Base-by-base conservation (phyloP, 768 basidiomycete species). In the Russula dissimulans region DNA sequence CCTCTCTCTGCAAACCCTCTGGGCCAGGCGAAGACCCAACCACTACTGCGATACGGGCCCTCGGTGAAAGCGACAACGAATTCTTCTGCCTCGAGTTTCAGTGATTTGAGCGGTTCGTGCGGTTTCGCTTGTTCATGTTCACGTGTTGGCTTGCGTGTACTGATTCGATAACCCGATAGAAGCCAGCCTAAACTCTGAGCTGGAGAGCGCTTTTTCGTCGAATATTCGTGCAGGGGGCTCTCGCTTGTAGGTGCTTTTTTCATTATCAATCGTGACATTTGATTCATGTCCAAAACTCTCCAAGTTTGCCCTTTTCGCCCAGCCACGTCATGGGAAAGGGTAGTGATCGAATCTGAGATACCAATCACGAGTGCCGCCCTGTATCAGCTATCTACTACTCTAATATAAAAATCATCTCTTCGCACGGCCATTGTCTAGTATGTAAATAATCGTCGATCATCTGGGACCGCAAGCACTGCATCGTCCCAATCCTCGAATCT, bases 61-160 rank as follows among this genome's bases (percentile, higher is more conserved):
- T 67, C 76, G 56, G 74, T 74, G 53, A 77, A 71, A 58, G 74
- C 45, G 32, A 65, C 47, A 26, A 68, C 71, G 41, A 82, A 83
- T 3, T 91, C 89, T 26, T 82, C 85, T 45, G 81, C 89, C 0
- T 91, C 89, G 7, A 84, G 91, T 70, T 91, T 92, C 67, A 92
- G 90, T 67, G 91, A 93, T 68, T 68, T 92, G 46, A 93, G 91
- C 67, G 90, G 91, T 90, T 67, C 67, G 81, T 72, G 32, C 36
- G 17, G 26, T 45, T 31, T 36, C 42, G 34, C 34, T 10, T 36
- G 34, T 26, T 26, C 12, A 38, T 18, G 7, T 44, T 32, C 49
- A 2, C 42, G 12, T 5, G 29, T 29, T 15, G 29, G 9, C 15
- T 46, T 18, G 29, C 9, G 34, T 34, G 11, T 14, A 14, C 48